A percentile compares a stretch with the other conserved stretches of the same genome.
These are phyloP conservation scores for Entamoeba moshkovskii DNA, from an alignment of 208 protist species.

Conservation along the genomic window DNA sequence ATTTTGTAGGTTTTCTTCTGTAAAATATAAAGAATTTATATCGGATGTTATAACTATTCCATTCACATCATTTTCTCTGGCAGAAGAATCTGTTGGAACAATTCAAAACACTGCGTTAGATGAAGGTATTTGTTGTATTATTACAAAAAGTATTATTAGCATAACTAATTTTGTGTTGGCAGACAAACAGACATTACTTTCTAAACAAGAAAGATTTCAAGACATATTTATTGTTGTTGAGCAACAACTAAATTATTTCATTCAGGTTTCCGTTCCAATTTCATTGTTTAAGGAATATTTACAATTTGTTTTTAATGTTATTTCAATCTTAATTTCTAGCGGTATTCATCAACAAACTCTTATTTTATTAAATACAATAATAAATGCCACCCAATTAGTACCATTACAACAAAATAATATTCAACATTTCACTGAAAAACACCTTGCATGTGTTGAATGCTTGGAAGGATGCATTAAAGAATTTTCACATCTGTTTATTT, in stretches of 20 bases:
- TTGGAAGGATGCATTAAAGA: background rate
- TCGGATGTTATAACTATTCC: background rate
- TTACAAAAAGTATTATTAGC: background rate
- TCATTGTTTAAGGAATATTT: background rate
- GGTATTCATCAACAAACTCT: background rate
- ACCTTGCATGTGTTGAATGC: background rate
- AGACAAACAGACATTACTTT: background rate
- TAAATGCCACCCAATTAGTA: background rate
- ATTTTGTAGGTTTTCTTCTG: background rate
- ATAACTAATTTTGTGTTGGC: background rate
- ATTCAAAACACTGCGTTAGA: background rate
- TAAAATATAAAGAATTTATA: background rate
- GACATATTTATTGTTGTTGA: background rate
- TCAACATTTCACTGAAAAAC: background rate
- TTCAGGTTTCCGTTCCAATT: background rate
- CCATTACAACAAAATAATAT: background rate
- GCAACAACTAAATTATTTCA: background rate
- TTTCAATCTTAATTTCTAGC: background rate
- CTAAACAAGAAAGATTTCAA: background rate
- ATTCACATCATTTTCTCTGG: background rate
- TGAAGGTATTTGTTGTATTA: background rate
- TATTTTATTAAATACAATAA: background rate
- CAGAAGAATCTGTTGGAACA: too few species aligned
- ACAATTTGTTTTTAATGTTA: background rate
- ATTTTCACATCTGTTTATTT: background rate